These are phyloP conservation scores for Kodamaea sp. DNA, from an alignment of 1,139 yeast genomes.

Conservation along the genomic window DNA sequence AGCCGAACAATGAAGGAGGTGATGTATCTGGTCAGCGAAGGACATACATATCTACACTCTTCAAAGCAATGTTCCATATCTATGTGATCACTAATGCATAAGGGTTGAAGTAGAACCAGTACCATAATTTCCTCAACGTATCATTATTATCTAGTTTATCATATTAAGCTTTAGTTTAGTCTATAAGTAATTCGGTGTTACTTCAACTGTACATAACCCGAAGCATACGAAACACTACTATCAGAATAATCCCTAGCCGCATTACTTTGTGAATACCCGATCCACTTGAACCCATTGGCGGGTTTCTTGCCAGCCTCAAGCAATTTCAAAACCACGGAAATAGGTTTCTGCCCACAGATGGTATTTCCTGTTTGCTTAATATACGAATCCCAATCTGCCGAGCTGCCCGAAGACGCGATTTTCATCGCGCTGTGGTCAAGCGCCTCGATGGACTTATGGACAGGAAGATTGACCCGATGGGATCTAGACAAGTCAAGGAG, in stretches of 20 bases:
- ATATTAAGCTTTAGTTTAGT: too few species aligned
- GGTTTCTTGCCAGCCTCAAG: slow-evolving; percentile 32
- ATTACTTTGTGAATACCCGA: slow-evolving; percentile 81
- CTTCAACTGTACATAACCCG: slow-evolving; percentile 69
- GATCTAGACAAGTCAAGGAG: slow-evolving; percentile 1
- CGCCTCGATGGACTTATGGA: slow-evolving; percentile 69
- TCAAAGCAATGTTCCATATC: too few species aligned
- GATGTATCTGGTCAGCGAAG: too few species aligned
- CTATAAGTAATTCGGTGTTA: too few species aligned
- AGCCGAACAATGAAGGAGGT: too few species aligned
- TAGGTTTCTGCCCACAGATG: slow-evolving; percentile 90
- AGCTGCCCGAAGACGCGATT: slow-evolving; percentile 56
- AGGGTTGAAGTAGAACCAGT: too few species aligned
- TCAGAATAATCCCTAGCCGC: slow-evolving; percentile 51
- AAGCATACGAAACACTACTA: slow-evolving; percentile 87
- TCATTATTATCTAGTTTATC: too few species aligned
- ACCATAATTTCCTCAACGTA: too few species aligned
- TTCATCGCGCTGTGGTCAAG: slow-evolving; percentile 73
- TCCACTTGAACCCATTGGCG: slow-evolving; percentile 55
- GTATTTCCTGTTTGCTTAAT: slow-evolving; percentile 77
- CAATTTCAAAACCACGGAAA: slow-evolving; percentile 60
- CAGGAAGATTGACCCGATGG: slow-evolving; percentile 33
- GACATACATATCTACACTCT: too few species aligned
- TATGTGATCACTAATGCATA: too few species aligned
- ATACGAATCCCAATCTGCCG: slow-evolving; percentile 65